Percentiles rank a stretch among this genome's conserved stretches.
These are phyloP conservation scores for Colletotrichum somersetense DNA, from an alignment of 2,329 filamentous ascomycete genomes.

Conservation along the genomic window DNA sequence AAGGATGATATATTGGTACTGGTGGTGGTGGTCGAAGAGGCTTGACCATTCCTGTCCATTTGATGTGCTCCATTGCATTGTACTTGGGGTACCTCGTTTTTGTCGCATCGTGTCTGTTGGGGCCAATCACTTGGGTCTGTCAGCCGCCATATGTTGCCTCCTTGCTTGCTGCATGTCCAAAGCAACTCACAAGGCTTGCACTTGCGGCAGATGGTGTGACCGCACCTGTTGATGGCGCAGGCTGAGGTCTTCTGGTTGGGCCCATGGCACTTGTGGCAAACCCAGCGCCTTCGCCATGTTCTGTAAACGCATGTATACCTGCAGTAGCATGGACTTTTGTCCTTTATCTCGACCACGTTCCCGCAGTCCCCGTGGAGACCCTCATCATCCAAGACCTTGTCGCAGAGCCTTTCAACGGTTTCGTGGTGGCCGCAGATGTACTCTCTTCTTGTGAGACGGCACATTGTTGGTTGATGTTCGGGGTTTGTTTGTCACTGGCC, in stretches of 20 bases:
- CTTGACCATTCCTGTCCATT: background rate
- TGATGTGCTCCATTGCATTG: background rate
- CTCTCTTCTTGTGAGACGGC: background rate
- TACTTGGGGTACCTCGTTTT: background rate
- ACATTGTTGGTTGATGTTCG: background rate
- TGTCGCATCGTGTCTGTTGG: background rate
- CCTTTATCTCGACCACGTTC: background rate
- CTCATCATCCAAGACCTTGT: background rate
- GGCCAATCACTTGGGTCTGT: background rate
- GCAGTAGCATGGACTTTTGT: background rate
- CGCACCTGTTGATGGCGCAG: slow-evolving; percentile 5
- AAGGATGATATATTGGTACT: slow-evolving; percentile 16
- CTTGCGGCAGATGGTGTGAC: background rate
- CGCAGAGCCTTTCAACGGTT: background rate
- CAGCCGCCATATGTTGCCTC: background rate
- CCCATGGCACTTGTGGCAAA: slow-evolving; percentile 5
- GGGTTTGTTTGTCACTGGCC: background rate
- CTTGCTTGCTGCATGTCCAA: background rate
- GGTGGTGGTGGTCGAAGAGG: background rate
- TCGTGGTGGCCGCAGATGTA: background rate
- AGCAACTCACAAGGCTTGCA: slow-evolving; percentile 17
- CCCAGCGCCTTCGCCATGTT: slow-evolving; percentile 1
- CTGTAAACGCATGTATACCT: background rate
- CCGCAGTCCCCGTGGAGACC: background rate
- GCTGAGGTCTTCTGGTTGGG: slow-evolving; percentile 2